Conservation (phyloP, 805 yeast genomes). For the Grigorovia humatica region DNA sequence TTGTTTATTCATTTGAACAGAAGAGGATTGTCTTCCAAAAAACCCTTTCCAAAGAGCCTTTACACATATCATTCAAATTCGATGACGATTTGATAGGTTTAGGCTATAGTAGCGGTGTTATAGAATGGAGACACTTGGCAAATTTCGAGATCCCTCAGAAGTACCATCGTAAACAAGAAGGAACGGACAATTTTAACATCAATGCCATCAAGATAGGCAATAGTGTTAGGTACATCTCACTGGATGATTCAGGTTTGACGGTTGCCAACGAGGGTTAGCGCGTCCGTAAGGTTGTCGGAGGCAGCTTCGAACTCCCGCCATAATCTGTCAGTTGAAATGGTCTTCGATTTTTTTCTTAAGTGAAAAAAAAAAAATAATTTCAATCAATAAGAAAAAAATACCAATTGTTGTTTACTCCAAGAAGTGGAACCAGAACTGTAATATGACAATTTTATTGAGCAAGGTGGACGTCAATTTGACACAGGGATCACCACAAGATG, state of each 20-base stretch:
- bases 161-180: neutral
- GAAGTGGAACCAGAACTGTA: neutral
- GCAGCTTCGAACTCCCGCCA: too few relatives aligned
- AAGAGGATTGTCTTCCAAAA: constrained; percentile 16
- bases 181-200: neutral
- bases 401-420: neutral
- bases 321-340: too few relatives aligned
- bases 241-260: neutral
- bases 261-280: neutral
- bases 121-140: constrained; percentile 19
- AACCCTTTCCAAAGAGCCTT: constrained; percentile 6
- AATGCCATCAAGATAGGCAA: constrained; percentile 6
- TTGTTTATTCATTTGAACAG: constrained; percentile 26
- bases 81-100: constrained; percentile 8
- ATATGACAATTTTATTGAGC: constrained; percentile 9
- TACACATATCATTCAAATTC: constrained; percentile 9
- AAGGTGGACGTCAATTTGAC: constrained; percentile 20
- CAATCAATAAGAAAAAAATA: neutral
- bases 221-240: neutral
- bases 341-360: too few relatives aligned
- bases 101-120: constrained; percentile 14
- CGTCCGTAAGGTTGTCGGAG: neutral
- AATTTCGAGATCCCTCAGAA: constrained; percentile 7
- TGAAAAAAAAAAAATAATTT: neutral
- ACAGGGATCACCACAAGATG: neutral